Evolutionary conservation across 1,284 basidiomycete species (phyloP), one percentile per base, ranked within the genome.

Genomic region (Boletus semigastroideus): DNA sequence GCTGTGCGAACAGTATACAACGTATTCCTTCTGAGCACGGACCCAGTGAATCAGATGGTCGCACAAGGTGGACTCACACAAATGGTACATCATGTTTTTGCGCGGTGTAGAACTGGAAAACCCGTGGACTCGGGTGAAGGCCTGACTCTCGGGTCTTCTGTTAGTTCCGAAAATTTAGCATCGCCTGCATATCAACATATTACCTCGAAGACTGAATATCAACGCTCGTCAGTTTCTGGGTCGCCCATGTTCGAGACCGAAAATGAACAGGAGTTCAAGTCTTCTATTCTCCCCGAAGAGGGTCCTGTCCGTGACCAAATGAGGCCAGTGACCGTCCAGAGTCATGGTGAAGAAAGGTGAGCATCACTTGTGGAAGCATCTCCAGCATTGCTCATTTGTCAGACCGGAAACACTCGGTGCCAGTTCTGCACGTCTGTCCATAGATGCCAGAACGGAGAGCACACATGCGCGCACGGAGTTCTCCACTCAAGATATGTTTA

Each of bases 1-100:
- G 93, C 95, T 27, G 91, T 98, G 27, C 82, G 95, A 36, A 97
- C 95, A 7, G 94, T 98, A 2, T 98, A 98, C 74, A 98, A 98
- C 66, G 87, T 98, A 52, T 98, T 98, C 69, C 77, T 98, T 30
- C 78, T 97, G 53, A 94, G 91, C 60, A 80, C 82, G 33, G 93
- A 96, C 62, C 82, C 88, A 5, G 90, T 94, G 48, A 98, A 95
- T 62, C 95, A 98, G 72, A 93, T 92, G 73, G 93, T 98, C 27
- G 95, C 95, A 10, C 95, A 98, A 71, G 95, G 94, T 19, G 93
- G 94, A 16, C 79, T 98, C 16, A 94, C 93, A 0, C 95, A 98
- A 71, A 98, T 98, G 87, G 93, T 98, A 2, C 90, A 96, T 63
- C 94, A 96, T 64, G 86, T 98, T 49, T 98, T 98, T 70, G 80